These are phyloP conservation scores for Fusarium acutatum DNA, from an alignment of 2,329 filamentous ascomycete genomes.

Conservation along the genomic window DNA sequence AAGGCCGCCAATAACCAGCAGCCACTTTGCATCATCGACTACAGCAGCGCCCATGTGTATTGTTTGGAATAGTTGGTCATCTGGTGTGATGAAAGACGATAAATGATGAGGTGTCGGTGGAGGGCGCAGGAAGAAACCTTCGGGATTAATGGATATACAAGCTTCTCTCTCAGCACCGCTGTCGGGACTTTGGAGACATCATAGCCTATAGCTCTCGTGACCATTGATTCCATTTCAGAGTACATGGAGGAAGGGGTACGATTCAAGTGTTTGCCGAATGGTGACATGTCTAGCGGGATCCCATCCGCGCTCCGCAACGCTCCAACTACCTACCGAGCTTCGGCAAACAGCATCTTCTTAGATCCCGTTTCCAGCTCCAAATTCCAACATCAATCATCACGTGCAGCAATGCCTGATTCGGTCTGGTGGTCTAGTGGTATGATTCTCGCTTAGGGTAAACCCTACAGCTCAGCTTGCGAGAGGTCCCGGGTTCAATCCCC, in stretches of 20 bases:
- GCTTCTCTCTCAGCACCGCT: background rate
- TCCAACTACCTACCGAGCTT: background rate
- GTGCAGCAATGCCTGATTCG: constrained; percentile 14
- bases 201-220: no score
- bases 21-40: background rate
- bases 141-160: background rate
- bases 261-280: no score
- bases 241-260: rapidly evolving
- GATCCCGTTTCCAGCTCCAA: rapidly evolving
- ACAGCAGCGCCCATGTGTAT: constrained; percentile 17
- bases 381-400: background rate
- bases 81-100: background rate
- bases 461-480: constrained; percentile 51
- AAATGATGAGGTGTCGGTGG: background rate
- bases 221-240: background rate
- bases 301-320: background rate
- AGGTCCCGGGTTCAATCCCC: constrained; percentile 58
- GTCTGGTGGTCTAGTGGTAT: constrained; percentile 72
- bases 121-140: background rate
- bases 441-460: constrained; percentile 73
- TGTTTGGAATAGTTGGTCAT: constrained; percentile 2
- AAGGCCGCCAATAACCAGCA: background rate
- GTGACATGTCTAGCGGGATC: background rate
- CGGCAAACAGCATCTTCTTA: background rate
- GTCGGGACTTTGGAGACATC: rapidly evolving